Percentiles rank a stretch among this genome's conserved stretches.
phyloP scores from a whole-genome alignment of 164 flowering plant genomes.

The Litsea cubeba region DNA sequence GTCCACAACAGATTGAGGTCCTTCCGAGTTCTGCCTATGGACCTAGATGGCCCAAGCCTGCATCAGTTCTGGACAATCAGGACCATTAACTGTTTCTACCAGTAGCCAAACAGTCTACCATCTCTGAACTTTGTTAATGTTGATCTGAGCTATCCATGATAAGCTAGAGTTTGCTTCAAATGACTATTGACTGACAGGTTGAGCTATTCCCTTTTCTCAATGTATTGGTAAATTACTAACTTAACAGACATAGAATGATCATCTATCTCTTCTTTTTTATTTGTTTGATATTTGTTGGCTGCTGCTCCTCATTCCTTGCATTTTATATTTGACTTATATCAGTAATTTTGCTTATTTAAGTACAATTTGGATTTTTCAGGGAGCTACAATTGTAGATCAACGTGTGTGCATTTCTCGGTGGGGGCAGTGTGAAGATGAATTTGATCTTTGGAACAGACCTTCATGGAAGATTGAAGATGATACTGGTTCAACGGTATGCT shows the following conservation, averaged over 20 bases:
- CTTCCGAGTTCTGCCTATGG: not conserved
- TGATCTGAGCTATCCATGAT: not conserved
- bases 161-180: not conserved
- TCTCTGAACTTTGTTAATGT: not conserved
- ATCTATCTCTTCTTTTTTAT: not conserved
- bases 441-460: constrained; percentile 45
- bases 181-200: not conserved
- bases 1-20: no score
- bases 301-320: not conserved
- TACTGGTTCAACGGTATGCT: constrained; percentile 30
- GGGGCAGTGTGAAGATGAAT: constrained; percentile 52
- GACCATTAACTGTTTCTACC: not conserved
- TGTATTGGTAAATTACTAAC: not conserved
- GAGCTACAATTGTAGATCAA: constrained; percentile 78
- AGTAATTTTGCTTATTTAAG: not conserved
- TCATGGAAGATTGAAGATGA: constrained; percentile 46
- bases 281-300: not conserved
- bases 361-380: constrained; percentile 38
- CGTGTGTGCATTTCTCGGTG: constrained; percentile 58
- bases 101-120: not conserved
- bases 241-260: not conserved
- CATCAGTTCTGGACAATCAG: not conserved
- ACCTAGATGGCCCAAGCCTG: not conserved
- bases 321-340: not conserved
- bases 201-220: not conserved